phyloP scores from a whole-genome alignment of 2,329 filamentous ascomycete genomes.

The Aschersonia sp. region DNA sequence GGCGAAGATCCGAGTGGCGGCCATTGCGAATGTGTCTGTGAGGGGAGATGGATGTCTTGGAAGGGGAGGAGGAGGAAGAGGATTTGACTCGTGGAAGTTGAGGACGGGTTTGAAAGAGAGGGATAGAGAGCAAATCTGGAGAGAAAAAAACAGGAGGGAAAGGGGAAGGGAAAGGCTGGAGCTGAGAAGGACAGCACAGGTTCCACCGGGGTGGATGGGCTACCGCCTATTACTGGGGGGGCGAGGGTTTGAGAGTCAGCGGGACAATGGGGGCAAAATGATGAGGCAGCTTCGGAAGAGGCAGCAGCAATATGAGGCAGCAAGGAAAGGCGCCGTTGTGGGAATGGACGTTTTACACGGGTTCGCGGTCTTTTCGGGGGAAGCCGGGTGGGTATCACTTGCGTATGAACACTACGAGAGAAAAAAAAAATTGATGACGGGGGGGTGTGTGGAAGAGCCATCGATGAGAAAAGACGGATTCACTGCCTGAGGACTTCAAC shows the following conservation, averaged over 20 bases:
- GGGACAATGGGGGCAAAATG: slow-evolving; percentile 11
- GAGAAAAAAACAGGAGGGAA: slow-evolving; percentile 21
- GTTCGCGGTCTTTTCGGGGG: slow-evolving; percentile 7
- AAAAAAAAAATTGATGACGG: background rate
- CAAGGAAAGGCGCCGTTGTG: slow-evolving; percentile 11
- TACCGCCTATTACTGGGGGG: slow-evolving; percentile 5
- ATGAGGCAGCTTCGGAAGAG: background rate
- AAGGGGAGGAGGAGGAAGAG: slow-evolving; percentile 6
- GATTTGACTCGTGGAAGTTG: slow-evolving; percentile 17
- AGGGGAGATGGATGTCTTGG: slow-evolving; percentile 11
- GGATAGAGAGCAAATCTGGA: slow-evolving; percentile 14
- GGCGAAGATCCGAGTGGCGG: slow-evolving; percentile 64
- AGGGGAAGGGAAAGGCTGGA: slow-evolving; percentile 21
- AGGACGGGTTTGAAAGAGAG: slow-evolving; percentile 17
- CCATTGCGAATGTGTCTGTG: slow-evolving; percentile 59
- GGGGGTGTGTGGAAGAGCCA: slow-evolving; percentile 1
- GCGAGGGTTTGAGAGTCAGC: slow-evolving; percentile 19
- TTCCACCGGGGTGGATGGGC: slow-evolving; percentile 15
- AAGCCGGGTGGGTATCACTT: slow-evolving; percentile 17
- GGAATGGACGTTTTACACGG: background rate
- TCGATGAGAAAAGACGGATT: slow-evolving; percentile 6
- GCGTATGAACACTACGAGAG: no score
- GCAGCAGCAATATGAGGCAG: slow-evolving; percentile 9
- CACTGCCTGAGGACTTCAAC: slow-evolving; percentile 14
- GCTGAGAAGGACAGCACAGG: slow-evolving; percentile 18